Evolutionary conservation across 495 filamentous ascomycete genomes (phyloP).

Genomic region (Aspergillus leporis): DNA sequence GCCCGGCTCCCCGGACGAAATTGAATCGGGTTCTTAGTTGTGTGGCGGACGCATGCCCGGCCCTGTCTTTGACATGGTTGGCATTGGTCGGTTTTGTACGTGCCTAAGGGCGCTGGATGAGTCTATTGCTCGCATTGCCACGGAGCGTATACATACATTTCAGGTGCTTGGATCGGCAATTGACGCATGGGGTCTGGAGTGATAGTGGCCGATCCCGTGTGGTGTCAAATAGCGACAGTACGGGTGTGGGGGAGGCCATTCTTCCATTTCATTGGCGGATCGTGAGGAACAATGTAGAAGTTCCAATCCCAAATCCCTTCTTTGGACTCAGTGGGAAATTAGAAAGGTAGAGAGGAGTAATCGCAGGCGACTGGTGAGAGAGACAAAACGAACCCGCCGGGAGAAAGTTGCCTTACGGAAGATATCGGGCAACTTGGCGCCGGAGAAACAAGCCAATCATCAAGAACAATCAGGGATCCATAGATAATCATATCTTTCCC

Average conservation of each 20-base stretch:
- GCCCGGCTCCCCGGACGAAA: neutral
- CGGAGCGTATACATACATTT: neutral
- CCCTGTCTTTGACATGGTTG: neutral
- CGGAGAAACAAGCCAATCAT: neutral
- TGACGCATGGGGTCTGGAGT: neutral
- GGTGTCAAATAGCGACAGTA: neutral
- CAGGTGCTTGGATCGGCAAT: conserved; percentile 3
- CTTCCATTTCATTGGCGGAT: neutral
- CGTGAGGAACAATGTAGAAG: neutral
- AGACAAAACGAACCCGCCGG: neutral
- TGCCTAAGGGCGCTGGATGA: neutral
- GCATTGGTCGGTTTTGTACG: neutral
- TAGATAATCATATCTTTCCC: neutral
- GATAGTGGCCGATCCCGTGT: neutral
- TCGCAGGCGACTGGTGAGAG: neutral
- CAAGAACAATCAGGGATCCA: neutral
- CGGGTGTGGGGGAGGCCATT: neutral
- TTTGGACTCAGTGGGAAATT: neutral
- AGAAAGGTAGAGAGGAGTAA: neutral
- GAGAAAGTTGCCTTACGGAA: neutral
- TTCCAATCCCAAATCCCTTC: neutral
- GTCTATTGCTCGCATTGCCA: no score
- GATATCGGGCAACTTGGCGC: neutral
- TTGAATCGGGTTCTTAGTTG: neutral
- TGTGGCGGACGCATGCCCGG: neutral